Evolutionary conservation across 176 grass and related monocot genomes (phyloP).

Genomic region (Bolboschoenus planiculmis): DNA sequence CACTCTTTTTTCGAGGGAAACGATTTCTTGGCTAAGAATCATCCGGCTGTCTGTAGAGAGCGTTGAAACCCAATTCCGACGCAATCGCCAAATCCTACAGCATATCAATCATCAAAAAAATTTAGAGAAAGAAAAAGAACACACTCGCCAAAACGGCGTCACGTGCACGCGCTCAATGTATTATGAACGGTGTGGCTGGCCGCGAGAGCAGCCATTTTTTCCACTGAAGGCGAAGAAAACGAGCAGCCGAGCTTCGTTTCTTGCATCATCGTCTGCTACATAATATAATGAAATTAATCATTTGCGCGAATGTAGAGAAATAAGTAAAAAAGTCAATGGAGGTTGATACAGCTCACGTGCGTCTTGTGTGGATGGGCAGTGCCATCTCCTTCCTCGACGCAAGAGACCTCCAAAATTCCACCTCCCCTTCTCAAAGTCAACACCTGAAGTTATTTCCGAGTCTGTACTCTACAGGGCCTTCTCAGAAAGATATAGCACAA

Average conservation of each 20-base stretch:
- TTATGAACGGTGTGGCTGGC: neutral
- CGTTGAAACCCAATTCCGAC: constrained; percentile 4
- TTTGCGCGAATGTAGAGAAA: neutral
- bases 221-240: neutral
- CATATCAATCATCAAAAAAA: neutral
- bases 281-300: neutral
- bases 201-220: neutral
- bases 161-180: neutral
- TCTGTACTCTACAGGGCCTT: neutral
- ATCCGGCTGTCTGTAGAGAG: neutral
- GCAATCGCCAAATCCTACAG: neutral
- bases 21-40: neutral
- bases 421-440: neutral
- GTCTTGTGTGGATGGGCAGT: neutral
- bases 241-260: neutral
- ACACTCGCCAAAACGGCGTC: neutral
- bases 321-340: neutral
- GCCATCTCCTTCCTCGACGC: neutral
- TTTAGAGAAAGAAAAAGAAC: neutral
- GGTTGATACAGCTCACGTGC: neutral
- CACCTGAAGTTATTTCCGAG: neutral
- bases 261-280: neutral
- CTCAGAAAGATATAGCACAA: neutral
- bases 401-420: neutral
- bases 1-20: neutral